Conservation (phyloP, 2,329 filamentous ascomycete species). For the Pseudopithomyces chartarum region DNA sequence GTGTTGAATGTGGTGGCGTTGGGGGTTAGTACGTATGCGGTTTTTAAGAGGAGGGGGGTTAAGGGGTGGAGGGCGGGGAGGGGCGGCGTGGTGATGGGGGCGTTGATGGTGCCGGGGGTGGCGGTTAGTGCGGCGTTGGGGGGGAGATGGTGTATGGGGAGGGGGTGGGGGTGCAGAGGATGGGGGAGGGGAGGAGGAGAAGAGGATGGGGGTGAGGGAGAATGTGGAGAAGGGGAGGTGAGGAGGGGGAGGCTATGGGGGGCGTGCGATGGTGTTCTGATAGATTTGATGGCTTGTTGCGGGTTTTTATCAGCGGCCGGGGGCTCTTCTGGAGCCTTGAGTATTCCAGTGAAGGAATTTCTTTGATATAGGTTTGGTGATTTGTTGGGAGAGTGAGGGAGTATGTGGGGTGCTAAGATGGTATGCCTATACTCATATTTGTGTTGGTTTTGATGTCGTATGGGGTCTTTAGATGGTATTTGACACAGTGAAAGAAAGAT, state of each 20-base stretch:
- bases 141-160: constrained; percentile 1
- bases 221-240: background rate
- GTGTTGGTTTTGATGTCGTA: no score
- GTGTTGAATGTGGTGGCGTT: background rate
- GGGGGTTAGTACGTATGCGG: background rate
- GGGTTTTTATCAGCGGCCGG: no score
- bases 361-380: no score
- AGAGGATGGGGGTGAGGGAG: background rate
- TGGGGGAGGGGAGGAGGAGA: background rate
- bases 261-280: background rate
- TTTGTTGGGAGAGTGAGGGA: no score
- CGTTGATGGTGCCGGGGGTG: background rate
- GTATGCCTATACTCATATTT: no score
- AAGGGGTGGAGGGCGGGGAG: background rate
- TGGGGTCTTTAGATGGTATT: no score
- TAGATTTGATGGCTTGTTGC: no score
- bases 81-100: background rate
- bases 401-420: no score
- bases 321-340: no score
- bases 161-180: background rate
- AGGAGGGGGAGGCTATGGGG: background rate
- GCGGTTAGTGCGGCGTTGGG: constrained; percentile 1
- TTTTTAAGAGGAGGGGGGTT: background rate
- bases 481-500: no score
- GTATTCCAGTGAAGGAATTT: no score